Base-by-base conservation (phyloP, 2,329 filamentous ascomycete genomes). In the Ilyonectria robusta region DNA sequence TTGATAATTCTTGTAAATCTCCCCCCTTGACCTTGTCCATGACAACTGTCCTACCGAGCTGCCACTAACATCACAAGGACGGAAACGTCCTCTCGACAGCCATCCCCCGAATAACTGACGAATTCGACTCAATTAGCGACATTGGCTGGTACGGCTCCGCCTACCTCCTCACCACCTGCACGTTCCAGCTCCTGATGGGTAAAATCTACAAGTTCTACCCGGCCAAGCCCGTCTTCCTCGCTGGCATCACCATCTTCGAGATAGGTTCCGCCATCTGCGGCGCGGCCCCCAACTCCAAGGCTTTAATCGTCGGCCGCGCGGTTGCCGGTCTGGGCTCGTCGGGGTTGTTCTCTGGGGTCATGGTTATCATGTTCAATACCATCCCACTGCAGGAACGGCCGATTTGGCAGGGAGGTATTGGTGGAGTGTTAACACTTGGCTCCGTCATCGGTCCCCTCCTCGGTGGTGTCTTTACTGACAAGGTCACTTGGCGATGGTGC, bases 131-230 rank as follows among this genome's bases (percentile, higher is more conserved):
- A 48, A 76, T 86, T 3, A 75, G 80, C 6, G 84, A 86, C 62
- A 81, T 87, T 11, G 84, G 83, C 48, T 87, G 85, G 85, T 87
- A 87, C 62, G 84, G 82, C 2, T 80, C 72, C 11, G 79, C 81
- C 42, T 83, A 84, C 66, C 76, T 84, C 66, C 78, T 85, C 29
- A 82, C 82, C 4, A 77, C 79, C 4, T 75, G 79, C 29, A 78
- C 82, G 0, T 77, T 83, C 21, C 81, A 83, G 61, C 72, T 83
- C 3, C 73, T 80, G 19, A 80, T 79, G 54, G 81, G 81, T 31
- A 83, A 82, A 55, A 64, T 85, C 44, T 86, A 84, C 71, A 84
- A 81, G 19, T 84, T 84, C 66, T 84, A 78, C 70, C 78, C 78
- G 62, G 79, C 83, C 70, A 84, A 84, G 65, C 79, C 75, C 64